Base-by-base conservation (phyloP, 257 asterid species). In the Salvia miltiorrhiza region DNA sequence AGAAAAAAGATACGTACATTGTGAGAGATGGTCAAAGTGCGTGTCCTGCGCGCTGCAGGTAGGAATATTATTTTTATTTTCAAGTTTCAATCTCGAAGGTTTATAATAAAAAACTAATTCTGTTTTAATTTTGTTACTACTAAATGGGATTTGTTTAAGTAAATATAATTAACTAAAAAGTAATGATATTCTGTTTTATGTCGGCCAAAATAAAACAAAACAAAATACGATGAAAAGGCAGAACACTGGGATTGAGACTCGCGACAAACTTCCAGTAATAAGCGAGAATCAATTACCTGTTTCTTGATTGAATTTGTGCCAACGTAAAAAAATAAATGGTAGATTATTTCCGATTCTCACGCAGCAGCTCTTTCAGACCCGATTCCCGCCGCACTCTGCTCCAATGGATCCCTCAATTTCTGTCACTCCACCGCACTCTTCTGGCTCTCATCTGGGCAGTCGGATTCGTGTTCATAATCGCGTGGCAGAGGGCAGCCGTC, bases 401-500 rank as follows among this genome's bases (percentile, higher is more conserved):
- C 35, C 67, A 63, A 41, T 76, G 71, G 66, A 63, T 78, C 73
- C 77, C 84, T 28, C 70, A 81, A 21, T 70, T 79, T 26, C 71
- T 82, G 21, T 53, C 79, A 26, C 70, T 85, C n/a, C 82, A 65
- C 57, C 84, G 79, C 56, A 77, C 81, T 35, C 70, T 79, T n/a
- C 80, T 90, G 58, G 67, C 85, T 21, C 77, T 86, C 23, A 67
- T 86, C 62, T 92, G 98, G 98, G 76, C 86, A 65, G 39, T 84
- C 66, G 93, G 90, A 24, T 92, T 92, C 86, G 8, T 92, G 72
- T 76, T 84, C 33, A 68, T 92, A 32, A 74, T 88, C 63, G 19
- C 78, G 45, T 86, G 89, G 91, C 98, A 92, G 74, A 75, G 82
- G 66, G 63, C 79, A 4, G 87, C 90, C 67, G 79, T 85, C 63